Conservation (phyloP, 1,284 basidiomycete genomes). For the Sporisorium scitamineum region DNA sequence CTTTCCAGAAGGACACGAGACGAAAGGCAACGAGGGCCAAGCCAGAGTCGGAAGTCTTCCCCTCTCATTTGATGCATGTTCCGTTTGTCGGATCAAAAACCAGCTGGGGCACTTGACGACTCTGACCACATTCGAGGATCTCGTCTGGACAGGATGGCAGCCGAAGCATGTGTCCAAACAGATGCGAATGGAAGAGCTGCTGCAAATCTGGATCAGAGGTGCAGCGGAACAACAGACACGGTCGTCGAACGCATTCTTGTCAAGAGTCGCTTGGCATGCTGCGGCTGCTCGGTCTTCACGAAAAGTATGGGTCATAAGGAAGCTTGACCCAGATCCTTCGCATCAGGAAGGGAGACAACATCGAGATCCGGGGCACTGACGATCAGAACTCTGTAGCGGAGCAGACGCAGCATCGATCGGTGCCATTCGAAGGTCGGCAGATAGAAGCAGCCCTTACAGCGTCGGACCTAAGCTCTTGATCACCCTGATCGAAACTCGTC, state of each 20-base stretch:
- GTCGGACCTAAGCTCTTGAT: neutral
- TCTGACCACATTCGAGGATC: neutral
- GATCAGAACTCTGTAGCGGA: neutral
- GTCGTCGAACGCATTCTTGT: conserved; percentile 1
- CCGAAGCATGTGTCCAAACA: neutral
- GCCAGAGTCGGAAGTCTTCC: conserved; percentile 26
- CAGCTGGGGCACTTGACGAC: neutral
- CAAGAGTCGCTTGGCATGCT: neutral
- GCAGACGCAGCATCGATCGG: neutral
- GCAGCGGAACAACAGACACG: neutral
- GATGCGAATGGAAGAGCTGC: neutral
- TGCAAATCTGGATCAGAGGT: neutral
- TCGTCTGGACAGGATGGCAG: neutral
- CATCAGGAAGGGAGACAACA: neutral
- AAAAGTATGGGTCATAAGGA: neutral
- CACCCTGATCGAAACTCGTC: neutral
- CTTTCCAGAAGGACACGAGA: neutral
- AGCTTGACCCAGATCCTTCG: neutral
- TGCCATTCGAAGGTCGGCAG: too few species aligned
- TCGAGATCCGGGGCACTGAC: neutral
- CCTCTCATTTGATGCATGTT: neutral
- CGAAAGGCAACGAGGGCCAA: neutral
- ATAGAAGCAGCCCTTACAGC: neutral
- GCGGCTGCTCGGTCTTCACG: neutral
- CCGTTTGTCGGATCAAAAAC: neutral